Base-by-base conservation (phyloP, 2,329 filamentous ascomycete genomes). In the Ceratocystiopsis brevicomis region DNA sequence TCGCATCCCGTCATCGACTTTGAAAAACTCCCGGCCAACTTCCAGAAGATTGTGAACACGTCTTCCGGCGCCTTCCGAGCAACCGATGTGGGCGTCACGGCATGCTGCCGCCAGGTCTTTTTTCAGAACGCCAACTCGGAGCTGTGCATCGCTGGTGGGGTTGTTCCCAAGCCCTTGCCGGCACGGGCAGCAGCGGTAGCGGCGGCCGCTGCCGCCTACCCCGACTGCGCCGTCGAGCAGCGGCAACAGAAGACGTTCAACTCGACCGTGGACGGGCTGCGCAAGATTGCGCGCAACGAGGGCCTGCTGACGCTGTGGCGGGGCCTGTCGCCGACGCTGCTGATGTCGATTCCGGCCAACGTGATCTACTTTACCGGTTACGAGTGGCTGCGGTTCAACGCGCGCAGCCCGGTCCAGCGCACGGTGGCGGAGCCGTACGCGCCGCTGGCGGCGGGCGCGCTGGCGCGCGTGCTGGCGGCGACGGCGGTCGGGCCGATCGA, bases 341-440 rank as follows among this genome's bases (percentile, higher is more conserved):
- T 86, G 50, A 98, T 98, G 90, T 78, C 86, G 0, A 73, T 98
- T 6, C 90, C 90, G 0, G 85, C 78, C 21, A 98, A 98, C 57
- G 90, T 98, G 51, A 96, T 98, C 51, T 98, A 98, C 62, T 95
- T 96, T 55, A 92, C 90, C 13, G 90, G 90, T 36, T 98, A 98
- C 60, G 90, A 98, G 56, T 95, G 86, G 81, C 59, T 98, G 46
- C 78, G 90, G 34, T 81, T 71, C 50, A 81, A 83, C 53, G 64
- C 67, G 1, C 64, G 63, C 37, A 93, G 83, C 51, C 87, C 86
- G 0, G 71, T 96, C 48, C 70, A 69, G 34, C 67, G 65, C 37
- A 52, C 69, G 17, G 57, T 78, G 11, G 70, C 71, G 14, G 82
- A 88, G 50, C 69, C 73, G 10, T 85, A 83, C 52, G 76, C 82